A percentile compares a stretch with the other conserved stretches of the same genome.
Evolutionary conservation across 2,329 filamentous ascomycete species (phyloP).

Genomic region (Elsinoe necatrix): DNA sequence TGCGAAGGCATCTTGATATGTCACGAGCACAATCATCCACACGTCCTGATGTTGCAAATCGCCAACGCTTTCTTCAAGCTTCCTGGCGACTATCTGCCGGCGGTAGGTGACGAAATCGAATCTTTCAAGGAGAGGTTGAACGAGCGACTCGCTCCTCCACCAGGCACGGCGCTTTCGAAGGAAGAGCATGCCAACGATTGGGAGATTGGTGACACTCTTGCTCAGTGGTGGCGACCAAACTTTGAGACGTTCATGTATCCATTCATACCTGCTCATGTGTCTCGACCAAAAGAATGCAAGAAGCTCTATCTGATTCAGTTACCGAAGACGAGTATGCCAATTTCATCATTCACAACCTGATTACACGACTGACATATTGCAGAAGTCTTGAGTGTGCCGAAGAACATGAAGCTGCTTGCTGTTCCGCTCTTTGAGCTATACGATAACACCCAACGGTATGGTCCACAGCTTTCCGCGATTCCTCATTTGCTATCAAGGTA

Average conservation of each 20-base stretch:
- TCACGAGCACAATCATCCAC: conserved; percentile 97
- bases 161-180: conserved; percentile 75
- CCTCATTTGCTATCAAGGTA: conserved; percentile 90
- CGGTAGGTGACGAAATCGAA: conserved; percentile 80
- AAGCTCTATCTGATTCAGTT: conserved; percentile 97
- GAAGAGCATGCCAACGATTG: conserved; percentile 56
- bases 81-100: conserved; percentile 85
- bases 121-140: conserved; percentile 94
- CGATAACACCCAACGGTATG: conserved; percentile 91
- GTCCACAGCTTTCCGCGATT: conserved; percentile 91
- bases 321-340: conserved; percentile 70
- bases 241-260: conserved; percentile 99
- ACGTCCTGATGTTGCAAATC: conserved; percentile 98
- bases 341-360: background rate
- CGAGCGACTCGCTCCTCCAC: conserved; percentile 75
- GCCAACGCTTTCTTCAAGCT: conserved; percentile 99
- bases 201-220: conserved; percentile 88
- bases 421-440: conserved; percentile 97
- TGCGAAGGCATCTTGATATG: conserved; percentile 96
- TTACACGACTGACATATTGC: conserved; percentile 15
- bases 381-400: conserved; percentile 94
- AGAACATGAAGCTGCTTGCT: conserved; percentile 98
- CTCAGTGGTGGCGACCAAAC: conserved; percentile 98
- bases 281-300: conserved; percentile 96
- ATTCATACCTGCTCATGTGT: conserved; percentile 92